Percentiles rank a stretch among this genome's conserved stretches.
phyloP scores from a whole-genome alignment of 768 basidiomycete genomes.

The Phanerodontia chrysosporium region DNA sequence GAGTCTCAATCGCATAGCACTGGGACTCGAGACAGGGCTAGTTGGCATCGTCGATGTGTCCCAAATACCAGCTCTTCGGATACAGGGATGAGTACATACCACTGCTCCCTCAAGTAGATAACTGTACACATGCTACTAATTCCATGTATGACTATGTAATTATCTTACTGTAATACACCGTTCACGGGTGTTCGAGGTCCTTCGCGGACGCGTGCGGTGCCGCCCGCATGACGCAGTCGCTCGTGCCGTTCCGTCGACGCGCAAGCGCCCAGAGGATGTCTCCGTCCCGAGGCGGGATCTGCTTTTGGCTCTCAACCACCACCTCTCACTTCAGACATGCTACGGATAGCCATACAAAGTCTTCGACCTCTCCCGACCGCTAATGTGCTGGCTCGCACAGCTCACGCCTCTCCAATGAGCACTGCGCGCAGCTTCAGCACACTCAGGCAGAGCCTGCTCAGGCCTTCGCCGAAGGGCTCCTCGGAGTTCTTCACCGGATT shows the following conservation, averaged over 20 bases:
- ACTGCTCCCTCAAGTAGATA: too few relatives aligned
- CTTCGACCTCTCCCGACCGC: constrained; percentile 18
- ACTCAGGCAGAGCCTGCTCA: constrained; percentile 25
- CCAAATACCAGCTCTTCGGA: constrained; percentile 34
- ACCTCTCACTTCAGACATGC: constrained; percentile 16
- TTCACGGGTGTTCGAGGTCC: neutral
- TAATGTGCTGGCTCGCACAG: neutral
- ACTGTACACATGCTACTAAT: too few relatives aligned
- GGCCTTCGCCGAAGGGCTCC: constrained; percentile 19
- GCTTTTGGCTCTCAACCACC: neutral
- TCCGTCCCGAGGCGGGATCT: neutral
- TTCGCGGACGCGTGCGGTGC: neutral
- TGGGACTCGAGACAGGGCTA: constrained; percentile 62
- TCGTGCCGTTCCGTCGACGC: neutral
- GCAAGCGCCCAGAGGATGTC: neutral
- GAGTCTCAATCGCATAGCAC: constrained; percentile 54
- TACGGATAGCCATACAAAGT: constrained; percentile 21
- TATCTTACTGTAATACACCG: too few relatives aligned
- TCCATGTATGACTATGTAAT: too few relatives aligned
- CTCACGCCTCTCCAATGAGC: neutral
- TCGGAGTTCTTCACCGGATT: constrained; percentile 21
- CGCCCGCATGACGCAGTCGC: constrained; percentile 4
- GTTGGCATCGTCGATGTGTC: constrained; percentile 67
- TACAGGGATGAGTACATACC: too few relatives aligned
- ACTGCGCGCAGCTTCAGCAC: constrained; percentile 29